Conservation (phyloP, 805 yeast genomes). For the Monosporozyma aquatica region DNA sequence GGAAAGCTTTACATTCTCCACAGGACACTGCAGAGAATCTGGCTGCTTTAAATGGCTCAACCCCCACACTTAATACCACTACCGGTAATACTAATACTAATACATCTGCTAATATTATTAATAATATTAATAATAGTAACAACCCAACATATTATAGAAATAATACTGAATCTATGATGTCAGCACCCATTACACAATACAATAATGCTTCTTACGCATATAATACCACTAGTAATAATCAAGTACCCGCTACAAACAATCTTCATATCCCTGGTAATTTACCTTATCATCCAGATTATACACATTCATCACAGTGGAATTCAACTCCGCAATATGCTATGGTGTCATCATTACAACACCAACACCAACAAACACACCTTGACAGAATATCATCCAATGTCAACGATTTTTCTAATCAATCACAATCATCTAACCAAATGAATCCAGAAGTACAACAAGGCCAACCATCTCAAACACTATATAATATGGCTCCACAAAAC, state of each 20-base stretch:
- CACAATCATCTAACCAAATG: not conserved
- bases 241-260: not conserved
- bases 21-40: slow-evolving; percentile 2
- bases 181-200: not conserved
- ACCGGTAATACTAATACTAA: too few relatives aligned
- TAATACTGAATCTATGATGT: not conserved
- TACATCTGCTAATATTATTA: too few relatives aligned
- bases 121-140: too few relatives aligned
- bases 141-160: not conserved
- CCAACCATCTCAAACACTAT: too few relatives aligned
- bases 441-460: not conserved
- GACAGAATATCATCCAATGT: too few relatives aligned
- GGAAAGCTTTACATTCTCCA: slow-evolving; percentile 1
- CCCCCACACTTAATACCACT: not conserved
- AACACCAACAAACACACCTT: too few relatives aligned
- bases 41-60: not conserved
- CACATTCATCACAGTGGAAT: not conserved
- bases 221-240: not conserved
- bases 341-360: too few relatives aligned
- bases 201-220: too few relatives aligned
- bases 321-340: not conserved
- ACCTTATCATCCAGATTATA: not conserved
- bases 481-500: not conserved
- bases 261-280: not conserved
- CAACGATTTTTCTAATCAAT: too few relatives aligned